Base-by-base conservation (phyloP, 2,329 filamentous ascomycete genomes). In the Sarocladium strictum region DNA sequence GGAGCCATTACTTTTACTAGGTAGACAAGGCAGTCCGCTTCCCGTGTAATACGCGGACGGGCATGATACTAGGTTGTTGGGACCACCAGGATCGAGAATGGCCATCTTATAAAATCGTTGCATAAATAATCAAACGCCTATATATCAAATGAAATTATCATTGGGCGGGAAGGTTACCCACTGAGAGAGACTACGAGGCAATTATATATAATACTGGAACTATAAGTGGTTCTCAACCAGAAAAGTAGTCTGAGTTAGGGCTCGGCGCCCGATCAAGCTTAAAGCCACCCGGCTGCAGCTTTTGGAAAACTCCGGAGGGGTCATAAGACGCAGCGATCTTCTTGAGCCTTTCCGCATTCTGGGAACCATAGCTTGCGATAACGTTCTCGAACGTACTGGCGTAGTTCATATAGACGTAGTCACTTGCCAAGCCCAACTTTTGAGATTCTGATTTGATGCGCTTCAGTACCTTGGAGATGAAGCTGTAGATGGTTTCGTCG, bases 341-440 rank as follows among this genome's bases (percentile, higher is more conserved):
- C 56, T 62, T 61, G 26, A 73, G 58, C 47, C 58, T 63, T 3
- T 61, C 61, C 23, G 70, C 54, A 33, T 71, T 76, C n/a, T 63
- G 64, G 7, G 60, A 52, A 0, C 73, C 71, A 55, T 76, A 77
- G 4, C 69, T 61, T 21, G 56, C 55, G 49, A 75, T 62, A 1
- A 71, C 68, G 32, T 71, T 63, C 60, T 77, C 72, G 17, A 62
- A 65, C 32, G 59, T 55, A 24, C 65, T 64, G 2, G 72, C 73
- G 56, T 77, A 76, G 60, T 77, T 76, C 58, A 76, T 67, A 58
- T 75, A 76, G 17, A 62, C 29, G 32, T 60, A 66, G 14, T 60
- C 59, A 24, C 54, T 58, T n/a, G 57, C 27, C 2, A 49, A 15
- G 3, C 59, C 63, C 4, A 50, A 54, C 29, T 23, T 29, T 51